These are phyloP conservation scores for Hanseniaspora pseudoguilliermondii DNA, from an alignment of 805 yeast species.

Conservation along the genomic window DNA sequence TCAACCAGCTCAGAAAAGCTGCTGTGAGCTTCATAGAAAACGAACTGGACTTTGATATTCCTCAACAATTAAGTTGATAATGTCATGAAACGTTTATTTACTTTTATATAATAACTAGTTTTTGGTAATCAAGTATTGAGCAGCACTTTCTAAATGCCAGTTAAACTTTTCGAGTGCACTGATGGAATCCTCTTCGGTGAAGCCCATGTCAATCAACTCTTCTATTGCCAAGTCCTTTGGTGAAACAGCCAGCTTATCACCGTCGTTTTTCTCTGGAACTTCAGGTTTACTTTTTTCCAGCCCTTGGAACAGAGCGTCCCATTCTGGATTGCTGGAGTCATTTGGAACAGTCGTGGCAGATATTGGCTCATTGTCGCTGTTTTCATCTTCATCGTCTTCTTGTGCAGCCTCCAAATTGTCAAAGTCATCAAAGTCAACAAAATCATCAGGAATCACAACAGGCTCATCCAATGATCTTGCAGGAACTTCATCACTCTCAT, in stretches of 20 bases:
- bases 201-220: slow-evolving; percentile 85
- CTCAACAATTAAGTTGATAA: not conserved
- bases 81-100: not conserved
- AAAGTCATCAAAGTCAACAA: slow-evolving; percentile 15
- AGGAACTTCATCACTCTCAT: slow-evolving; percentile 26
- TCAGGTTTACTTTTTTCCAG: slow-evolving; percentile 38
- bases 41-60: slow-evolving; percentile 1
- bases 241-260: slow-evolving; percentile 28
- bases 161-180: slow-evolving; percentile 55
- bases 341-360: not conserved
- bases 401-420: slow-evolving; percentile 14
- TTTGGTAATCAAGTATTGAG: slow-evolving; percentile 43
- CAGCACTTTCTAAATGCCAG: slow-evolving; percentile 78
- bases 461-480: slow-evolving; percentile 22
- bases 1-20: not conserved
- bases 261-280: slow-evolving; percentile 13
- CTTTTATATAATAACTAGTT: not conserved
- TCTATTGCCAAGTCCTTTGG: slow-evolving; percentile 50
- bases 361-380: slow-evolving; percentile 18
- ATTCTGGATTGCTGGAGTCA: slow-evolving; percentile 50
- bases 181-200: slow-evolving; percentile 49
- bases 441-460: slow-evolving; percentile 13
- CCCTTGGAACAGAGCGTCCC: slow-evolving; percentile 90
- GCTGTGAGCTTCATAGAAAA: slow-evolving; percentile 1
- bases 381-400: slow-evolving; percentile 14